Conservation (phyloP, 352 stramenopile genomes). For the Poterioochromonas sp. region DNA sequence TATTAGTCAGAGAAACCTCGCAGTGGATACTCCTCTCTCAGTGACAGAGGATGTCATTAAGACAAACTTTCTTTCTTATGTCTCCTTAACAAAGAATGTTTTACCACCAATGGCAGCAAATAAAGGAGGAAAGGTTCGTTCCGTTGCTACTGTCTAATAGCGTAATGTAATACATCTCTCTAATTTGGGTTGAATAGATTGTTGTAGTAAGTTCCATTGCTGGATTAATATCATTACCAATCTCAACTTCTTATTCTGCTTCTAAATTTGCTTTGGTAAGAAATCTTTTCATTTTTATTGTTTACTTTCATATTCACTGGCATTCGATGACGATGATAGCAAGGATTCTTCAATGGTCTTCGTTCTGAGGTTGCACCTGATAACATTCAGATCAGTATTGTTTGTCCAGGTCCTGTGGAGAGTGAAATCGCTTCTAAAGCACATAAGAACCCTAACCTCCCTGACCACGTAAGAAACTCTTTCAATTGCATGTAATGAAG, state of each 20-base stretch:
- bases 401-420: constrained; percentile 27
- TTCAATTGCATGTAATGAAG: background rate
- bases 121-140: constrained; percentile 52
- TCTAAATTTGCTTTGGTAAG: constrained; percentile 23
- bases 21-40: background rate
- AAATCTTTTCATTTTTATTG: background rate
- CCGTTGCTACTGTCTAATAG: background rate
- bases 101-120: constrained; percentile 57
- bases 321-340: background rate
- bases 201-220: constrained; percentile 6
- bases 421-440: background rate
- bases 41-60: constrained; percentile 50
- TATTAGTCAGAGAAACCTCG: background rate
- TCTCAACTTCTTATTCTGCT: constrained; percentile 21
- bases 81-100: constrained; percentile 53
- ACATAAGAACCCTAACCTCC: background rate
- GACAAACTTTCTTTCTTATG: constrained; percentile 57
- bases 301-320: no score
- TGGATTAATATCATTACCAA: background rate
- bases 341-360: constrained; percentile 15
- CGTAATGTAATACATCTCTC: background rate
- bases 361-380: background rate
- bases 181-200: background rate
- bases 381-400: background rate
- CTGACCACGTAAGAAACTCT: background rate